Evolutionary conservation across 2,329 filamentous ascomycete species (phyloP), one percentile per base, ranked within the genome.

Genomic region (Aaosphaeria pasadenensis): DNA sequence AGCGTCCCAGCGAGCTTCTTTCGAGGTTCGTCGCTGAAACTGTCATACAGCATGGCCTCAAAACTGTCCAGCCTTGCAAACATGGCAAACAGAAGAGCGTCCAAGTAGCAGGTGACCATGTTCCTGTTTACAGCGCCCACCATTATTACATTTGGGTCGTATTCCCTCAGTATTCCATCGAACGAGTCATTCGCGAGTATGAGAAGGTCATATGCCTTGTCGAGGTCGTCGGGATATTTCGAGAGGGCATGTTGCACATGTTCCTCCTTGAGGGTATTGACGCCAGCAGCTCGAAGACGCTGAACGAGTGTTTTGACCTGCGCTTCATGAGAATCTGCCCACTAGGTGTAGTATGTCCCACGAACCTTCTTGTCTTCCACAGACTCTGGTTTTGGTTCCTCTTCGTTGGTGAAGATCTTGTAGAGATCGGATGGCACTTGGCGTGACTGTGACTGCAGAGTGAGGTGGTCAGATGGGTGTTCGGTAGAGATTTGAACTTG

Each of bases 31-130:
- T 94, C 88, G 29, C 84, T 80, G 52, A 89, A 89, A 6, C 86
- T 84, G 48, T 86, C 87, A 67, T 89, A 91, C 32, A 96, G 77
- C 78, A 97, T 95, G 43, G 88, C 89, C 69, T 97, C 92, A 67
- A 96, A 99, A 54, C 88, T 91, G 56, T 90, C 87, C 35, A 96
- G 78, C 51, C 89, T 86, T 13, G 89, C 88, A 67, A 97, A 97
- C 90, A 99, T 96, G 67, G 92, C 88, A 67, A 96, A 97, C 1
- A 99, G 79, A 24, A 97, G 74, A 0, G 92, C 82, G 67, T 97
- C 94, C 11, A 97, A 77, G 67, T 95, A 97, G 74, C 94, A 99
- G n/a, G 92, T 97, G 33, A 96, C 90, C 42, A 82, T 83, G 40
- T 86, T 80, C 42, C 91, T 80, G 64, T 99, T 99, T 59, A 89